Evolutionary conservation across 169 alveolate species (phyloP).

Genomic region (Plasmodium falciparum): DNA sequence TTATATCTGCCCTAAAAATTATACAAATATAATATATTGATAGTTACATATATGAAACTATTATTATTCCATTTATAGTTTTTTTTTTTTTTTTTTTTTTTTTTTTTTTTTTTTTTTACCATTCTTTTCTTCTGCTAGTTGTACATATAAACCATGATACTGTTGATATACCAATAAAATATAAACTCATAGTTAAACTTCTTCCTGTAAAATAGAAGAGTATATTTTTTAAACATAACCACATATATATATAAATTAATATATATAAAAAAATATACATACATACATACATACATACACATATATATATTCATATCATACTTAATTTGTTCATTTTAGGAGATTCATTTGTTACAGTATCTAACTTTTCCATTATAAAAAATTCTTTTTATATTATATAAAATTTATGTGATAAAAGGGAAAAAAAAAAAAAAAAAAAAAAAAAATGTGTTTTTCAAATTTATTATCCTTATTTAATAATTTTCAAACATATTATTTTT

Average conservation of each 20-base stretch:
- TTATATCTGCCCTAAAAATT: slow-evolving; percentile 68
- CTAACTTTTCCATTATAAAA: too few relatives aligned
- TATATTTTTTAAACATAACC: not conserved
- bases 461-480: too few relatives aligned
- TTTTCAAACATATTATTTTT: too few relatives aligned
- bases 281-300: not conserved
- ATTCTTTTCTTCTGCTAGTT: slow-evolving; percentile 68
- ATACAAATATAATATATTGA: not conserved
- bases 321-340: slow-evolving; percentile 27
- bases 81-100: not conserved
- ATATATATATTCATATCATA: slow-evolving; percentile 18
- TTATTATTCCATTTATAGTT: not conserved
- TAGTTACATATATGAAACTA: not conserved
- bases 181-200: slow-evolving; percentile 59
- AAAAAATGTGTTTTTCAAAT: too few relatives aligned
- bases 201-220: slow-evolving; percentile 38
- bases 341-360: slow-evolving; percentile 11
- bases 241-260: not conserved
- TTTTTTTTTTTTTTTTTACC: slow-evolving; percentile 19
- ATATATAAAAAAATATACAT: not conserved
- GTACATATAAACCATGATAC: slow-evolving; percentile 62
- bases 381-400: too few relatives aligned
- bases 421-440: too few relatives aligned
- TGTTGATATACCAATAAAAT: slow-evolving; percentile 56
- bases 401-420: too few relatives aligned